Base-by-base conservation (phyloP, 192 early-diverging fungal species). In the Martensiomyces pterosporus region DNA sequence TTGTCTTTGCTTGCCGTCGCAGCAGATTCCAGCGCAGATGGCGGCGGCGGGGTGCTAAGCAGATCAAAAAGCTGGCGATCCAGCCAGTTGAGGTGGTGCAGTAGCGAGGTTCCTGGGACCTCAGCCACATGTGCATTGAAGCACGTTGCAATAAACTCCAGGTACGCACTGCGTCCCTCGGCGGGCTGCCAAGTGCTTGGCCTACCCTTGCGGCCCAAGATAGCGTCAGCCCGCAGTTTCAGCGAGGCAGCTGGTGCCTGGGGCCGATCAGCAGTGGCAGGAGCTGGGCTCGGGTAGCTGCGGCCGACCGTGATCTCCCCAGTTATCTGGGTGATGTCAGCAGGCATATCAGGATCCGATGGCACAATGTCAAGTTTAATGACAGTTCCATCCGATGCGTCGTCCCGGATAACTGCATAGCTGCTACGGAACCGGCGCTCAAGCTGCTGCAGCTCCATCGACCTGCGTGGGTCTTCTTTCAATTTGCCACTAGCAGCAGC, bases 31-130 rank as follows among this genome's bases (percentile, higher is more conserved):
- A 23, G 24, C 29, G 23, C 43, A 24, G 57, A 26, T 37, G 52
- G 43, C 26, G 54, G 47, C n/a, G 32, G 55, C 3, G 61, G 57
- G 16, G 19, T 18, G 6, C 6, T 17, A 21, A 52, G 25, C 45
- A 24, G 12, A 63, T 7, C 41, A 72, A 55, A 51, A 3, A 79
- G 47, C 52, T 67, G 46, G 9, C 69, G 77, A 14, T 79, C 77
- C 2, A 79, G 64, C 77, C 77, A 79, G 42, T 79, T 79, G 33
- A 79, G 54, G 24, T 64, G 64, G 23, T 73, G 67, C 29, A 79
- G 42, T 14, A 75, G 26, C 47, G 76, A 43, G 6, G 49, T 43
- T 8, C 47, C 16, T 9, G 65, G 45, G 33, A 36, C 19, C 29
- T 58, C 53, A 16, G 41, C 39, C 16, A 77, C 54, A 54, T 62